Base-by-base conservation (phyloP, 768 basidiomycete genomes). In the Russula olivacea region DNA sequence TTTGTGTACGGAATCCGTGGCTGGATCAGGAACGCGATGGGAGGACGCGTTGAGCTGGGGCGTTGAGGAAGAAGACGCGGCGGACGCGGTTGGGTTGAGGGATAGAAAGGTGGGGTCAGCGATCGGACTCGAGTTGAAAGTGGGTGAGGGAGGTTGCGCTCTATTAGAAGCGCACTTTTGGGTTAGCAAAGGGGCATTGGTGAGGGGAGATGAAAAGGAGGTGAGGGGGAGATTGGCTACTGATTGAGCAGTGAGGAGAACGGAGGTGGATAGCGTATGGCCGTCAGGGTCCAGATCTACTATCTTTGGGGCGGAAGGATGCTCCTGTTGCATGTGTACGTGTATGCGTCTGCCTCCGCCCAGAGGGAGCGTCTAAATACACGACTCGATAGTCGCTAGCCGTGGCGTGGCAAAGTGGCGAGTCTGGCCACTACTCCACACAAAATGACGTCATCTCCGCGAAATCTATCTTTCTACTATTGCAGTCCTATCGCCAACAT, bases 121-220 rank as follows among this genome's bases (percentile, higher is more conserved):
- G 15, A 79, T 78, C 41, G 83, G 82, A 58, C 83, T 80, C 11
- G 77, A 74, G 19, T 77, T 71, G 55, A 80, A 78, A 3, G 81
- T 76, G 7, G 80, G 78, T 0, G 78, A 75, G 19, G 78, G 79
- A 62, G 78, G 73, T 47, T 75, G 70, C 0, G 67, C 69, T 61
- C 69, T 69, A 45, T 71, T 70, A 48, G 65, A 61, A 49, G 59
- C 57, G 21, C 72, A 72, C 74, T 74, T 36, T 21, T 62, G n/a
- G 65, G 56, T 55, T 40, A 53, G 23, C 28, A 59, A 57, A 57
- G 71, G 69, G 47, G 78, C 66, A 65, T 76, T 72, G 52, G 75
- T 72, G 54, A 78, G 62, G 38, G 75, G 71, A 61, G 76, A 21
- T 1, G 45, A 61, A 38, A 65, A 58, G 49, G 64, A 60, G 36